Base-by-base conservation (phyloP, 805 yeast species). In the Ogataea sp. region DNA sequence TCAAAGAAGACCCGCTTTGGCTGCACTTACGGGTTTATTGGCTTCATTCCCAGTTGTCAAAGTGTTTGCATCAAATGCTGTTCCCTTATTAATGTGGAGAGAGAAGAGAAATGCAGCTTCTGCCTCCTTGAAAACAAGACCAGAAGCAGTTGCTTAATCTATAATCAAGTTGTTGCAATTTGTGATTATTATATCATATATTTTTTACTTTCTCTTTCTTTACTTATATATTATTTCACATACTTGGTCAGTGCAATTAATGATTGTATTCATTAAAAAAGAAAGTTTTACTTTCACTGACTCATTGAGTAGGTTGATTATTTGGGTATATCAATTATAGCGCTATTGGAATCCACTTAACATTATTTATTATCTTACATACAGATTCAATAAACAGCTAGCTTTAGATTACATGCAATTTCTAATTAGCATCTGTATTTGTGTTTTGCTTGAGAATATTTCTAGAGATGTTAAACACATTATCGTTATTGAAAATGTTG, bases 1-100 rank as follows among this genome's bases (percentile, higher is more conserved):
- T 43, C 65, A 77, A 40, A 62, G 69, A 27, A 63, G 60, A 42
- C 80, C 81, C 6, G 81, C 79, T 3, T 55, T 77, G 37, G 73
- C 79, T 13, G 80, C 82, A 7, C 45, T 75, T 37, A 73, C 74
- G 38, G 82, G 82, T 3, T 58, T 77, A 45, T 52, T 73, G 32
- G 76, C 79, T 14, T 75, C 82, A 13, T 71, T 73, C 50, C 82
- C 83, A 16, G 67, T 72, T 24, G 68, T 69, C 41, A 75, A 75
- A 53, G 61, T 75, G 34, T 74, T 78, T 55, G 70, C 76, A 4
- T 73, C 82, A 11, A 77, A 77, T 55, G 78, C 78, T 25, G 70
- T 78, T 32, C 83, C 83, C 10, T 55, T 78, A 35, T 49, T 77
- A 49, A 71, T 73, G 55, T 68, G 66, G 55, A 62, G 71, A 43